Evolutionary conservation across 1,284 basidiomycete species (phyloP), one percentile per base, ranked within the genome.

Genomic region (Ceratobasidium sp.): DNA sequence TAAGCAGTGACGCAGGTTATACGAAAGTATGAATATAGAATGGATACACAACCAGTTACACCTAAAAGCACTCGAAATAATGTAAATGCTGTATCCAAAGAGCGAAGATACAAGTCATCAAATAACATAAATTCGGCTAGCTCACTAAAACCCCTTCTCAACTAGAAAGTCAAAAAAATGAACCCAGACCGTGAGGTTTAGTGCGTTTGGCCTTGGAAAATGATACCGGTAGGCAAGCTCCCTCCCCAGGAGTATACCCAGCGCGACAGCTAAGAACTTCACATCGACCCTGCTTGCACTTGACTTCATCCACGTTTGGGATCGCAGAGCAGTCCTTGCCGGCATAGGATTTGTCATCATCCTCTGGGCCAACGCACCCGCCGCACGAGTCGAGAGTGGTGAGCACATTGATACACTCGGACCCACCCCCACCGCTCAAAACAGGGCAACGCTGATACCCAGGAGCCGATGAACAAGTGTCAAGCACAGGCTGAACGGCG

Each of bases 401-500:
- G 44, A 75, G n/a, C 5, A 35, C 27, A 18, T 75, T 55, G 48
- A 75, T 41, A 33, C 71, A 75, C 38, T 75, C 78, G 74, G 14
- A 20, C 18, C 74, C 62, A 20, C 74, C 54, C 4, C 18, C 10
- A 48, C 62, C 52, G 30, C n/a, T 38, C 44, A 48, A 44, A 23
- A 76, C 55, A 8, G n/a, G 12, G 54, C 75, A 62, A 38, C 71
- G 12, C 60, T 65, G 60, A 4, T 20, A 18, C 7, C 60, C 71
- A 30, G 41, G n/a, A 0, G 27, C 18, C 20, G 12, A 18, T 27
- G 54, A 23, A 57, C 70, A 73, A 8, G 60, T 27, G 18, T 33
- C n/a, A 7, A 75, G 46, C n/a, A 65, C 71, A 33, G 71, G 70
- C 70, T 73, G 70, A 5, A 52, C 50, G 46, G 70, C 70, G 48